phyloP scores from a whole-genome alignment of 495 filamentous ascomycete species.

The Xanthoparmelia taractica region DNA sequence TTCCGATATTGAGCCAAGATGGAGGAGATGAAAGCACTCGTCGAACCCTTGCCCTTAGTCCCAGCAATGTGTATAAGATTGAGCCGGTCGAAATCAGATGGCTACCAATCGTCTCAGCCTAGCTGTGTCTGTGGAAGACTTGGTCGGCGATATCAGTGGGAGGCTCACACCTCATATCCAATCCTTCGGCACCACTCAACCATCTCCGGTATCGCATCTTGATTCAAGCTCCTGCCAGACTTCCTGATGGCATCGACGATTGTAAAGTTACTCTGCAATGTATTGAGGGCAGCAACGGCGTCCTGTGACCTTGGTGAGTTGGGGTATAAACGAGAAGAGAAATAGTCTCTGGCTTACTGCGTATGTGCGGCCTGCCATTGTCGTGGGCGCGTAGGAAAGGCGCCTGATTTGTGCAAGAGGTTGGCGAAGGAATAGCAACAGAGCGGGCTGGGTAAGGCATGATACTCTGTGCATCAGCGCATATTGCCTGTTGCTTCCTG shows the following conservation, averaged over 20 bases:
- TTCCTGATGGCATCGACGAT: conserved; percentile 67
- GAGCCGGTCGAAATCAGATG: conserved; percentile 65
- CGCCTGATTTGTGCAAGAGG: not conserved
- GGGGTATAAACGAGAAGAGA: not conserved
- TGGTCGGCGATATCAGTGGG: not conserved
- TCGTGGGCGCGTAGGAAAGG: not conserved
- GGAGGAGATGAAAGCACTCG: conserved; percentile 58
- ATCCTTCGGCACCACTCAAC: conserved; percentile 65
- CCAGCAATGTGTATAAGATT: conserved; percentile 80
- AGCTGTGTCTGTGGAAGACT: not conserved
- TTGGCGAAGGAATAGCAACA: not conserved
- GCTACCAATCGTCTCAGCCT: conserved; percentile 36
- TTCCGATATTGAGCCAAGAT: conserved; percentile 52
- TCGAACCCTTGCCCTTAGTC: conserved; percentile 88
- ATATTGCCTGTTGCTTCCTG: not conserved
- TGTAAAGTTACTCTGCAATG: conserved; percentile 77
- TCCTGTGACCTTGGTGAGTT: conserved; percentile 42
- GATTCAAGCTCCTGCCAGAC: conserved; percentile 59
- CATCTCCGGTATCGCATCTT: conserved; percentile 65
- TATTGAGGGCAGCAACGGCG: conserved; percentile 80
- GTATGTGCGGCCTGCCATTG: conserved; percentile 22
- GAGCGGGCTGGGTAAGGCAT: not conserved
- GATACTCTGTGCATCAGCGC: not conserved
- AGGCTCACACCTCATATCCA: conserved; percentile 62
- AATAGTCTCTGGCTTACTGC: conserved; percentile 9